Evolutionary conservation across 306 rosid species (phyloP).

Genomic region (Pueraria montana): DNA sequence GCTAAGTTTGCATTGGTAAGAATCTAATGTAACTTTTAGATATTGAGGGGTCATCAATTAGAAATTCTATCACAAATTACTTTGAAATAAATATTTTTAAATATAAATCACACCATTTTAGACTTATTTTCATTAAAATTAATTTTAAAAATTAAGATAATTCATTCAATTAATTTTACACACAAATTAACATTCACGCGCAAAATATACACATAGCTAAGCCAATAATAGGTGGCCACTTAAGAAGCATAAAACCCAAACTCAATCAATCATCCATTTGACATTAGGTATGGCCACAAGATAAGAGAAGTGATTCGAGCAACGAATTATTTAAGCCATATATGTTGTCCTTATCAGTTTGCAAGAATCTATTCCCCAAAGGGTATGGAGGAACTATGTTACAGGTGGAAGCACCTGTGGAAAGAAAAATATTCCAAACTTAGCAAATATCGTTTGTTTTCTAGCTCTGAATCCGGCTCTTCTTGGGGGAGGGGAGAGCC

Average conservation of each 20-base stretch:
- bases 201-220: background rate
- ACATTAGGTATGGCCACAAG: background rate
- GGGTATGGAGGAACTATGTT: background rate
- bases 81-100: too few relatives aligned
- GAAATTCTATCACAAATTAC: too few relatives aligned
- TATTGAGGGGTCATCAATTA: too few relatives aligned
- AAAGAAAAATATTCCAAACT: background rate
- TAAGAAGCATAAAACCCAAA: background rate
- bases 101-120: too few relatives aligned
- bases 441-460: background rate
- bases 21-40: too few relatives aligned
- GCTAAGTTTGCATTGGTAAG: too few relatives aligned
- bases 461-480: background rate
- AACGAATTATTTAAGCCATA: background rate
- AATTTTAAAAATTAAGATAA: background rate
- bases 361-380: background rate
- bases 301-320: background rate
- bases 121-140: background rate
- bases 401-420: constrained; percentile 1
- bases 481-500: background rate
- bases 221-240: background rate
- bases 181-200: background rate
- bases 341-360: background rate
- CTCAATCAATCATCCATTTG: background rate
- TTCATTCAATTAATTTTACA: background rate